phyloP scores from a whole-genome alignment of 345 rosid species.

The Salix purpurea region DNA sequence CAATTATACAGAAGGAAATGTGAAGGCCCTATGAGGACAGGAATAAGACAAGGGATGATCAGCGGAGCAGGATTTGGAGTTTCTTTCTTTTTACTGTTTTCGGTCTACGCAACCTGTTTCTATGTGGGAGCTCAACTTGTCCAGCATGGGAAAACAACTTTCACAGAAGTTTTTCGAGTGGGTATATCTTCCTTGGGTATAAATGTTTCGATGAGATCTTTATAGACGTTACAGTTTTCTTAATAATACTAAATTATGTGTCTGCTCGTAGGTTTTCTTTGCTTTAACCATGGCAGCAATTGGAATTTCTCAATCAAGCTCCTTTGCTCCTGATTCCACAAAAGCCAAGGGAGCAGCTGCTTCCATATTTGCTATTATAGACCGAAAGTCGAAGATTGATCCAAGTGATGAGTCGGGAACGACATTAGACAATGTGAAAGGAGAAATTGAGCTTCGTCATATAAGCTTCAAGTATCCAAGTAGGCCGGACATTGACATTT shows the following conservation, averaged over 20 bases:
- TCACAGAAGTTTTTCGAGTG: conserved; percentile 65
- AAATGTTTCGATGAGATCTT: neutral
- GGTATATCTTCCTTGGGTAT: neutral
- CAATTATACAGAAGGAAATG: conserved; percentile 65
- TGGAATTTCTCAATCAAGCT: conserved; percentile 70
- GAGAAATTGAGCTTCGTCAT: conserved; percentile 67
- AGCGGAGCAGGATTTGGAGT: conserved; percentile 71
- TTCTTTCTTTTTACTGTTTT: conserved; percentile 58
- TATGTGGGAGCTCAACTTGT: conserved; percentile 74
- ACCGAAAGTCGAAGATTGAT: conserved; percentile 59
- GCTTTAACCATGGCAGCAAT: conserved; percentile 59
- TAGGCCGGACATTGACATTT: conserved; percentile 66
- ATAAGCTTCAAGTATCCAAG: conserved; percentile 66
- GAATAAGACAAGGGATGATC: conserved; percentile 65
- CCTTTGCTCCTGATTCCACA: conserved; percentile 34
- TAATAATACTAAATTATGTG: neutral
- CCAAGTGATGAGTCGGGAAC: conserved; percentile 65
- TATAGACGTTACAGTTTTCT: neutral
- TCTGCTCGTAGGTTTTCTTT: conserved; percentile 55
- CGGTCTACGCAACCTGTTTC: conserved; percentile 58
- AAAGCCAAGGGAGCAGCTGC: conserved; percentile 63
- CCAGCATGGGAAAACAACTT: conserved; percentile 40
- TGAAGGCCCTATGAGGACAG: conserved; percentile 67
- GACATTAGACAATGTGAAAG: conserved; percentile 48
- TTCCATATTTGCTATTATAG: conserved; percentile 62